Base-by-base conservation (phyloP, 2,329 filamentous ascomycete genomes). In the Penicillium sp. region DNA sequence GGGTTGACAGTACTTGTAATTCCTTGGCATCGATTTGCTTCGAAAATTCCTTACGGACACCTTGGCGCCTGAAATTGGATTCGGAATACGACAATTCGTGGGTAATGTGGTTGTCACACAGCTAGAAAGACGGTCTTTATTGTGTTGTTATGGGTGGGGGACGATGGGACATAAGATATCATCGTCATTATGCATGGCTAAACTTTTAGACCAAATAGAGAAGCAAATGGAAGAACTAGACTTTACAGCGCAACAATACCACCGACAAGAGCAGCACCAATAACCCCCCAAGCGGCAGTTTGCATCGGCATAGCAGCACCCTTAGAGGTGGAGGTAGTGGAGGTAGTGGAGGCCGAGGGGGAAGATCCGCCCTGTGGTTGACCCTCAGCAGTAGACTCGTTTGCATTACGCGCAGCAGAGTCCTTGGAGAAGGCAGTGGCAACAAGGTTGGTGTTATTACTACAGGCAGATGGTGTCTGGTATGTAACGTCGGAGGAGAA, bases 391-490 rank as follows among this genome's bases (percentile, higher is more conserved):
- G 71, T 74, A 8, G 74, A 73, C 56, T 72, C 72, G 47, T 82
- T 82, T 37, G 80, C 79, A 55, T 78, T 78, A 33, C 70, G 69
- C 40, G 62, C 42, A 5, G 70, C 72, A 33, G 69, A 68, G 9
- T 62, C 65, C 5, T 73, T 74, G 8, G 72, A 66, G 49, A 81
- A 77, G 36, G 74, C 62, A 16, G 69, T 70, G 8, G 80, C 77
- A 5, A 75, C 76, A 42, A 89, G 75, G 33, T 80, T 82, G 10
- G 79, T 84, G 60, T 78, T 80, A 61, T 84, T 88, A 60, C 73
- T 75, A 79, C 87, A 90, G 55, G 80, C 73, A 38, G 75, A 73
- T 22, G 69, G 65, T 25, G 69, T 75, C 26, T 75, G 68, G 9
- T 75, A 69, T 17, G 79, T 75, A 5, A 82, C 78, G 11, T 76